Evolutionary conservation across 1,139 yeast species (phyloP).

Genomic region (Candida mesenterica): DNA sequence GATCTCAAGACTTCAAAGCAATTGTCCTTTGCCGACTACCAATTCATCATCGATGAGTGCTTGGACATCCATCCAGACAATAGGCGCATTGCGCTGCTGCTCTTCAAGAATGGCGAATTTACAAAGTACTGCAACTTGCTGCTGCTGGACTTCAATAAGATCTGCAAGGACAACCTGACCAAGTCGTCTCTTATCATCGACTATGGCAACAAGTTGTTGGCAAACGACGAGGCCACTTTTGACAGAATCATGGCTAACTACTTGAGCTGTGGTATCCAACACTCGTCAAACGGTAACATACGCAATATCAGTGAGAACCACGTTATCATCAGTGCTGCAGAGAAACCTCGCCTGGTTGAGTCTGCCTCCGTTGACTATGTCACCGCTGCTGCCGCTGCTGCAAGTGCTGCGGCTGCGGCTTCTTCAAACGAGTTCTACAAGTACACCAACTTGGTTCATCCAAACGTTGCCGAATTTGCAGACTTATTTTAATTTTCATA

Average conservation of each 20-base stretch:
- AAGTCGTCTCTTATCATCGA: constrained; percentile 45
- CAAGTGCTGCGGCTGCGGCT: constrained; percentile 9
- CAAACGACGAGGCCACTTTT: constrained; percentile 46
- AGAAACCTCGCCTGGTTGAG: constrained; percentile 7
- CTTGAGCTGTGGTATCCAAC: constrained; percentile 39
- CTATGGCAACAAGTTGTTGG: constrained; percentile 52
- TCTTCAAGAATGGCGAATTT: constrained; percentile 12
- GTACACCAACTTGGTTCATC: constrained; percentile 33
- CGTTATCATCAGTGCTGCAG: constrained; percentile 9
- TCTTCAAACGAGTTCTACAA: constrained; percentile 8
- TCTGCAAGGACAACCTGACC: constrained; percentile 30
- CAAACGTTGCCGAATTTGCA: constrained; percentile 49
- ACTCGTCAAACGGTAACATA: constrained; percentile 17
- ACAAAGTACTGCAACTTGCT: constrained; percentile 13
- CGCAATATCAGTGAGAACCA: constrained; percentile 13
- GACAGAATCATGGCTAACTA: constrained; percentile 45
- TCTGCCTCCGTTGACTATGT: constrained; percentile 4
- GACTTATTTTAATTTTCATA: constrained; percentile 44
- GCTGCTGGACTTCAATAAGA: constrained; percentile 20
- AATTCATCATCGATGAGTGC: constrained; percentile 35
- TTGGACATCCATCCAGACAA: constrained; percentile 48
- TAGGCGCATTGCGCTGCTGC: constrained; percentile 24
- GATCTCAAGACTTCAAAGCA: constrained; percentile 25
- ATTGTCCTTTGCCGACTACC: constrained; percentile 32
- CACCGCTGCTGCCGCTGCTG: constrained; percentile 8